Evolutionary conservation across 2,329 filamentous ascomycete genomes (phyloP).

Genomic region (Alternaria sp.): DNA sequence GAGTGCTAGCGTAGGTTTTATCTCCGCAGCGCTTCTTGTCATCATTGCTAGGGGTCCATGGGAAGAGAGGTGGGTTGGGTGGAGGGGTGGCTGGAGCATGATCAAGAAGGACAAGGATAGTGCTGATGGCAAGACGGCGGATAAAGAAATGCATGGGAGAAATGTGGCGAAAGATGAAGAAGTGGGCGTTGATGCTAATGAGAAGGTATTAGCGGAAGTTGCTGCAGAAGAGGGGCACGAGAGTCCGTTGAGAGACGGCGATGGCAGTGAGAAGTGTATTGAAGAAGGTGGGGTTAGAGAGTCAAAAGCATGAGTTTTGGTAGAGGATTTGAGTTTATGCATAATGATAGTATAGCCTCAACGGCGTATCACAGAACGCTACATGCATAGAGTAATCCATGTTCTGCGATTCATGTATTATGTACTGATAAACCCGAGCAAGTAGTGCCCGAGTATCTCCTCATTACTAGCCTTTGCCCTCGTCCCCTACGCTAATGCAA

Average conservation of each 20-base stretch:
- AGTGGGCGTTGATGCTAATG: constrained; percentile 24
- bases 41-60: constrained; percentile 60
- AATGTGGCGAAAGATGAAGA: constrained; percentile 22
- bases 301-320: constrained; percentile 11
- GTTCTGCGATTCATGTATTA: neutral
- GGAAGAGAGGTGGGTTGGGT: constrained; percentile 66
- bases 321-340: neutral
- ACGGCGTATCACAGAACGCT: neutral
- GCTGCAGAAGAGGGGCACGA: constrained; percentile 41
- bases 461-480: neutral
- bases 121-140: constrained; percentile 49
- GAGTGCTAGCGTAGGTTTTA: constrained; percentile 62
- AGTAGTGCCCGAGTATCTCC: neutral
- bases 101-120: constrained; percentile 49
- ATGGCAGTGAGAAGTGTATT: constrained; percentile 11
- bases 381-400: neutral
- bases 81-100: constrained; percentile 64
- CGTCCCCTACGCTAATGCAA: neutral
- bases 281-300: constrained; percentile 18
- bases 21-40: constrained; percentile 56
- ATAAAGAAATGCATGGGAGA: constrained; percentile 14
- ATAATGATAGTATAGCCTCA: neutral
- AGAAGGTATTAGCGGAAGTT: constrained; percentile 28
- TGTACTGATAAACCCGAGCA: neutral
- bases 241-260: constrained; percentile 16